Conservation (phyloP, 2,329 filamentous ascomycete genomes). For the Scorias spongiosa region DNA sequence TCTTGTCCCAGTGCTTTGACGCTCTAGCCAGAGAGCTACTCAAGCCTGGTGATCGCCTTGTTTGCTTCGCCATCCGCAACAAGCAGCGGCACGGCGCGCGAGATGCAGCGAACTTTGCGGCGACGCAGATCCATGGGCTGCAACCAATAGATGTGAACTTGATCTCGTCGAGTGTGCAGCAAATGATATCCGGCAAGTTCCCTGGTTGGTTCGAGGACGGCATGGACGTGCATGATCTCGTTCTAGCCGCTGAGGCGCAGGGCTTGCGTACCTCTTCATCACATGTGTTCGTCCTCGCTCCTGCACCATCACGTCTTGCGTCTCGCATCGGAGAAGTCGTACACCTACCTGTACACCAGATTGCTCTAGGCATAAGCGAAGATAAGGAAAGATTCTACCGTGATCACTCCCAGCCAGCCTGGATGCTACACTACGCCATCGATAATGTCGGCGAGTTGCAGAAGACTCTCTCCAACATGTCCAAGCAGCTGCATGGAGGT, state of each 20-base stretch:
- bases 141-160: not conserved
- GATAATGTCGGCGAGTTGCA: not conserved
- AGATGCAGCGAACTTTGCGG: not conserved
- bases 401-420: not conserved
- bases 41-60: not conserved
- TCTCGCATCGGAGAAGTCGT: constrained; percentile 3
- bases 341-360: constrained; percentile 6
- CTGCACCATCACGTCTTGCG: constrained; percentile 4
- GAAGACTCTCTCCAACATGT: not conserved
- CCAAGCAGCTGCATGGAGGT: not conserved
- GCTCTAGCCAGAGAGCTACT: not conserved
- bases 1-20: not conserved
- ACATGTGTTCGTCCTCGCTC: constrained; percentile 6
- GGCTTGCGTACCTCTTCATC: not conserved
- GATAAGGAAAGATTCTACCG: not conserved
- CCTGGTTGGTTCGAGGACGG: not conserved
- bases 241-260: not conserved
- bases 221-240: not conserved
- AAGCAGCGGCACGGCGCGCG: not conserved
- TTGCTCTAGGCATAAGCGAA: constrained; percentile 6
- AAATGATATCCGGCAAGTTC: not conserved
- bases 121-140: not conserved
- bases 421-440: not conserved
- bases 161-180: not conserved
- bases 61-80: not conserved